Percentiles rank a stretch among this genome's conserved stretches.
These are phyloP conservation scores for Lipomyces starkeyi DNA, from an alignment of 805 yeast species.

Conservation along the genomic window DNA sequence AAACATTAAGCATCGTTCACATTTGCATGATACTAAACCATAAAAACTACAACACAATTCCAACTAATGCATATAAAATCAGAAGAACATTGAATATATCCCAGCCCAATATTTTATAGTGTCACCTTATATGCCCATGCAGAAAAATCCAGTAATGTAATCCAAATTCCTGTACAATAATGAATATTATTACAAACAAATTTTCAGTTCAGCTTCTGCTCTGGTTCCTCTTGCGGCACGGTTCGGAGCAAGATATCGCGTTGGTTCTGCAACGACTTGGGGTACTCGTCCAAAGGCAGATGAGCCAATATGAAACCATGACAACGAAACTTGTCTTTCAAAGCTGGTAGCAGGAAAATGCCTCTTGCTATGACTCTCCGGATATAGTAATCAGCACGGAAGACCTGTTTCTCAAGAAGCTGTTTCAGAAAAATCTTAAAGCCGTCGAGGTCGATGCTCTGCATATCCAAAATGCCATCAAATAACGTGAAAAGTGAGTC, in stretches of 20 bases:
- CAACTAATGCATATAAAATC: background rate
- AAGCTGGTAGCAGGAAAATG: conserved; percentile 56
- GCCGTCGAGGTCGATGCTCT: conserved; percentile 49
- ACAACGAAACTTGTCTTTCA: conserved; percentile 44
- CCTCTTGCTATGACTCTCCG: conserved; percentile 87
- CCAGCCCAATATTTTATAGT: background rate
- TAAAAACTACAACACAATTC: background rate
- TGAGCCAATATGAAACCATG: conserved; percentile 58
- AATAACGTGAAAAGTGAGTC: conserved; percentile 40
- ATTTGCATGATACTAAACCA: background rate
- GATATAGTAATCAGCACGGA: conserved; percentile 69
- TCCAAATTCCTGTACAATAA: background rate
- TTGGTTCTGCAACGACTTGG: conserved; percentile 25
- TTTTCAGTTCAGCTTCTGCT: conserved; percentile 17
- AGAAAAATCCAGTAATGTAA: background rate
- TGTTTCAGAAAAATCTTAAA: conserved; percentile 49
- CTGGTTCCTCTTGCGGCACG: conserved; percentile 16
- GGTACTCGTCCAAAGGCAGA: conserved; percentile 41
- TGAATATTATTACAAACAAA: conserved; percentile 15
- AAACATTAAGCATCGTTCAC: background rate
- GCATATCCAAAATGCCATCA: conserved; percentile 25
- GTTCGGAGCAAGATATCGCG: conserved; percentile 18
- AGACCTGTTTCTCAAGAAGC: conserved; percentile 55
- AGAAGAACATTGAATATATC: background rate
- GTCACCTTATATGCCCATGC: background rate